Percentiles rank a stretch among this genome's conserved stretches.
Conservation (phyloP, 768 basidiomycete species). For the Trametes villosa region DNA sequence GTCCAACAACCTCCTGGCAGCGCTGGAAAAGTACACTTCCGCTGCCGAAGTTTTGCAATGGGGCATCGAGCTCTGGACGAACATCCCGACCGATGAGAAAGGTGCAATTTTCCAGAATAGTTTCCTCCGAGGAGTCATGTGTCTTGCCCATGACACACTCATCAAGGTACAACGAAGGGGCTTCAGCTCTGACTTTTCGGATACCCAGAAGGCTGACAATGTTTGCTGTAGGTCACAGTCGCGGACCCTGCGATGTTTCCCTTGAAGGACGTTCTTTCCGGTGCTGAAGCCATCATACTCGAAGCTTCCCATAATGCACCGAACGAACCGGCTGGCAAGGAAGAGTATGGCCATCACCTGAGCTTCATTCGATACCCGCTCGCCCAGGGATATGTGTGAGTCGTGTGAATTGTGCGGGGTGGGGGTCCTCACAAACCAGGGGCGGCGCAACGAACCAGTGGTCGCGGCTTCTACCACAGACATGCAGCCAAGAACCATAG, state of each 20-base stretch:
- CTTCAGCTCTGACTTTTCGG: background rate
- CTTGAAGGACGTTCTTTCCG: background rate
- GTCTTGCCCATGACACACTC: constrained; percentile 38
- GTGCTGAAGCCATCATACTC: constrained; percentile 2
- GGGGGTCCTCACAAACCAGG: no score
- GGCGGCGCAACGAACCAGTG: background rate
- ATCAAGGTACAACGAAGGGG: constrained; percentile 35
- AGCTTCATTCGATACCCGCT: constrained; percentile 9
- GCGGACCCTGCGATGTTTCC: background rate
- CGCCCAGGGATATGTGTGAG: constrained; percentile 9
- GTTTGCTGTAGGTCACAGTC: no score
- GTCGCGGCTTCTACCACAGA: constrained; percentile 21
- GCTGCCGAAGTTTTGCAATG: constrained; percentile 48
- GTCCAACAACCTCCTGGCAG: constrained; percentile 18
- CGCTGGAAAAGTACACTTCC: constrained; percentile 40
- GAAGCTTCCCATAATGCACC: background rate
- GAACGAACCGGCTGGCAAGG: background rate
- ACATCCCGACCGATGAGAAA: constrained; percentile 43
- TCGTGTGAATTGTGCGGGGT: background rate
- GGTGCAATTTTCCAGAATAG: constrained; percentile 48
- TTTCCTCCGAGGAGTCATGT: constrained; percentile 48
- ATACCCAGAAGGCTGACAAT: background rate
- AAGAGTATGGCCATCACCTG: background rate
- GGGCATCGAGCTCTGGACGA: constrained; percentile 43
- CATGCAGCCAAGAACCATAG: constrained; percentile 3